These are phyloP conservation scores for Kitagawia praeruptora DNA, from an alignment of 129 eudicot genomes.

Conservation along the genomic window DNA sequence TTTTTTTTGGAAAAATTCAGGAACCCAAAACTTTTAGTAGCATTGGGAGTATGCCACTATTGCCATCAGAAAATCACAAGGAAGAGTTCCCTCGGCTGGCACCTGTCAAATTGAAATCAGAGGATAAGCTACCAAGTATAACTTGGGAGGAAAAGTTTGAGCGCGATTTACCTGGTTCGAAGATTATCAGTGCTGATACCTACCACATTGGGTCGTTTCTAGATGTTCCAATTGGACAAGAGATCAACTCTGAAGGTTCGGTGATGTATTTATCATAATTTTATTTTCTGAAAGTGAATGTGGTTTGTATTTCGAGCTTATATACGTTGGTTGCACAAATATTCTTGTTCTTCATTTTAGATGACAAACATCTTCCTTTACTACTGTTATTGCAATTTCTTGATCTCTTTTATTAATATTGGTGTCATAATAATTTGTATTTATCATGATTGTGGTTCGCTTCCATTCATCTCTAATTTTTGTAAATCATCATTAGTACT, in stretches of 20 bases:
- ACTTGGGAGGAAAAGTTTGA: conserved; percentile 88
- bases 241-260: conserved; percentile 67
- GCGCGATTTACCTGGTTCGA: conserved; percentile 56
- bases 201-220: conserved; percentile 82
- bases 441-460: background rate
- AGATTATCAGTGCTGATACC: conserved; percentile 49
- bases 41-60: conserved; percentile 34
- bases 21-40: conserved; percentile 38
- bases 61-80: conserved; percentile 46
- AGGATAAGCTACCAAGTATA: conserved; percentile 46
- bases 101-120: conserved; percentile 88
- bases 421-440: background rate
- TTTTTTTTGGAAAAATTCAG: conserved; percentile 47
- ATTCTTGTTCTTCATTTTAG: background rate
- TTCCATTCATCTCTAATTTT: background rate
- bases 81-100: conserved; percentile 89
- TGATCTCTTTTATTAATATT: background rate
- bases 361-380: background rate
- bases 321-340: conserved; percentile 4
- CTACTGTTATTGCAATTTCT: background rate
- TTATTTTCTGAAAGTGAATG: background rate
- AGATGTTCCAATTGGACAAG: conserved; percentile 97
- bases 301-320: conserved; percentile 5
- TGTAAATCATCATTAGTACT: background rate
- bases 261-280: background rate